A percentile compares a stretch with the other conserved stretches of the same genome.
These are phyloP conservation scores for Hypoxylon sp. DNA, from an alignment of 2,329 filamentous ascomycete genomes.

Conservation along the genomic window DNA sequence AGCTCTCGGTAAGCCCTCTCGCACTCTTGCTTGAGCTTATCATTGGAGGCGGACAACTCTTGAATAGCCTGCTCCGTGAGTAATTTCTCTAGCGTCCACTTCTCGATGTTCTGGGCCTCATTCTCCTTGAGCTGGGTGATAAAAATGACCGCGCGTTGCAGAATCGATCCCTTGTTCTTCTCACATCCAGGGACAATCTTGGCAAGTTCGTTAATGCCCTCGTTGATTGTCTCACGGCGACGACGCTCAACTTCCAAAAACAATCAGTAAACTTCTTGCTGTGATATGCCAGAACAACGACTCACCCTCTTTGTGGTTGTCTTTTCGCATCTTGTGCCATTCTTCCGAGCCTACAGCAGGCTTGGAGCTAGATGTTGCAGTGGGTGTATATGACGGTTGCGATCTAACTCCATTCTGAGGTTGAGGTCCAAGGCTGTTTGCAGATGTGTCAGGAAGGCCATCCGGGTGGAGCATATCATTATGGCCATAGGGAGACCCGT, in stretches of 20 bases:
- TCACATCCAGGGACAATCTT: conserved; percentile 98
- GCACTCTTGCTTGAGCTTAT: conserved; percentile 86
- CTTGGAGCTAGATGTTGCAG: conserved; percentile 74
- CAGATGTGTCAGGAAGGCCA: conserved; percentile 53
- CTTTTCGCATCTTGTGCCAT: conserved; percentile 97
- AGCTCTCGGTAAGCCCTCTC: conserved; percentile 82
- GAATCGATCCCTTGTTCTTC: conserved; percentile 98
- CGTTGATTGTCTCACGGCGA: conserved; percentile 97
- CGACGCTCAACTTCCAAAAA: conserved; percentile 83
- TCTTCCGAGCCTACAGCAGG: conserved; percentile 95
- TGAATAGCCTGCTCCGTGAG: conserved; percentile 89
- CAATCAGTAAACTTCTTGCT: conserved; percentile 36
- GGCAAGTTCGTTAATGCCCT: conserved; percentile 97
- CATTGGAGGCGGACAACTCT: conserved; percentile 87
- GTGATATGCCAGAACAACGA: conserved; percentile 20
- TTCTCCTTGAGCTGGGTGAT: conserved; percentile 96
- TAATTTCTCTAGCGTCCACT: conserved; percentile 92
- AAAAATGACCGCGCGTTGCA: conserved; percentile 93
- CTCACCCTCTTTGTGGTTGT: conserved; percentile 98
- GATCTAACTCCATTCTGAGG: conserved; percentile 59
- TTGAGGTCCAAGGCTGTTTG: conserved; percentile 42
- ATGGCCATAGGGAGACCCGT: conserved; percentile 52
- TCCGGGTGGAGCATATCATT: conserved; percentile 56
- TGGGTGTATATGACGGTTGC: conserved; percentile 55
- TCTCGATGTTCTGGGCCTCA: conserved; percentile 92